These are phyloP conservation scores for Pseudoscleropodium purum DNA, from an alignment of 225 moss, liverwort and hornwort species.

Conservation along the genomic window DNA sequence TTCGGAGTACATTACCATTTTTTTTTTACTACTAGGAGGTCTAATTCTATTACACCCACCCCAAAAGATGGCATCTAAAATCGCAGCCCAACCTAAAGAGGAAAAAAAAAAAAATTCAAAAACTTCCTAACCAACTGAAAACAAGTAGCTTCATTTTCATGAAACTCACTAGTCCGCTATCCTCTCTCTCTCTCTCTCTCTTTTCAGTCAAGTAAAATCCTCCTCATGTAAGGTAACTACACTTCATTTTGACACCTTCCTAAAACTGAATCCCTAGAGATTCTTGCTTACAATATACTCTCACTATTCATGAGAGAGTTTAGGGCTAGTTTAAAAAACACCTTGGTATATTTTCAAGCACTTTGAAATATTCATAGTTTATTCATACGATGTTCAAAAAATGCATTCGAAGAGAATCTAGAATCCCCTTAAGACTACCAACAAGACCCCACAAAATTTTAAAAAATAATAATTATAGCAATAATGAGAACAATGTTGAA, in stretches of 20 bases:
- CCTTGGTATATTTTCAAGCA: neutral
- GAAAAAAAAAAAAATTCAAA: too few species aligned
- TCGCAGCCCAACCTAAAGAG: neutral
- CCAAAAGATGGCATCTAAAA: neutral
- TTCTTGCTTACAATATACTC: neutral
- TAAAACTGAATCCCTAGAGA: rapidly evolving
- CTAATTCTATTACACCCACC: neutral
- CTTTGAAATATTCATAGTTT: neutral
- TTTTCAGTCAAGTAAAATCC: neutral
- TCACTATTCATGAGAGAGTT: neutral
- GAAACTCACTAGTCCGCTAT: neutral
- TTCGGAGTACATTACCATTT: too few species aligned
- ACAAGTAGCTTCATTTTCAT: neutral
- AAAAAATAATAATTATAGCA: too few species aligned
- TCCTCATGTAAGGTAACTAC: neutral
- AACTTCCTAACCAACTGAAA: neutral
- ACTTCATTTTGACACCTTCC: neutral
- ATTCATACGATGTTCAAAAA: rapidly evolving
- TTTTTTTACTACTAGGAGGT: too few species aligned
- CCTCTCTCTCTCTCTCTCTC: neutral
- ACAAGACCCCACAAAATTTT: neutral
- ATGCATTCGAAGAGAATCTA: neutral
- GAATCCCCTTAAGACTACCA: neutral
- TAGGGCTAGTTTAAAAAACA: neutral
- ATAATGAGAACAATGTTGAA: neutral